Percentiles rank a stretch among this genome's conserved stretches.
Evolutionary conservation across 352 stramenopile species (phyloP).

Genomic region (Pythium rhizo-oryzae): DNA sequence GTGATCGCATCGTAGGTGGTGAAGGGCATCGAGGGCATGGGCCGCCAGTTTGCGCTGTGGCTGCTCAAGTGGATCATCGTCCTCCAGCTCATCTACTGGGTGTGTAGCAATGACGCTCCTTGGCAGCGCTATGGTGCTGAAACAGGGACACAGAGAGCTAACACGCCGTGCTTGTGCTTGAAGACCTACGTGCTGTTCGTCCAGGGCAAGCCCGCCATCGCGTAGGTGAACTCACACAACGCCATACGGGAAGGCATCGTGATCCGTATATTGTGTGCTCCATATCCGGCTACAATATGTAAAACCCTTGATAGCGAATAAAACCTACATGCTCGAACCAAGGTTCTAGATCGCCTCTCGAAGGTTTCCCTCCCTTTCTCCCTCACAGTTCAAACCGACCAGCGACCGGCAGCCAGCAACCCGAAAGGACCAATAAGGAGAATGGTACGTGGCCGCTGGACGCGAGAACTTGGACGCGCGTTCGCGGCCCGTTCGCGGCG

Average conservation of each 20-base stretch:
- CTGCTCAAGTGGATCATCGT: slow-evolving; percentile 66
- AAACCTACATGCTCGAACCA: slow-evolving; percentile 5
- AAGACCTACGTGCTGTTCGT: slow-evolving; percentile 31
- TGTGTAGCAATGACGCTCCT: too few species aligned
- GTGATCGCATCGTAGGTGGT: slow-evolving; percentile 41
- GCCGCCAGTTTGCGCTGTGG: slow-evolving; percentile 48
- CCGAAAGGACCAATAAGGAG: slow-evolving; percentile 10
- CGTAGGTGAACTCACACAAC: background rate
- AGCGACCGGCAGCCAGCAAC: slow-evolving; percentile 26
- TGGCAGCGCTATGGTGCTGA: too few species aligned
- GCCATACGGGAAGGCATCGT: too few species aligned
- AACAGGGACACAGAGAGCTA: background rate
- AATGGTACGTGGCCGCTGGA: slow-evolving; percentile 24
- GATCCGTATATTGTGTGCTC: slow-evolving; percentile 8
- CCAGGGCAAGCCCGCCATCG: slow-evolving; percentile 19
- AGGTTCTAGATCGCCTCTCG: slow-evolving; percentile 14
- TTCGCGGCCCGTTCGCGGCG: background rate
- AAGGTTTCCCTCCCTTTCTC: slow-evolving; percentile 28
- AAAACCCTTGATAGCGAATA: slow-evolving; percentile 17
- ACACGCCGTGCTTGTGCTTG: background rate
- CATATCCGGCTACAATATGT: slow-evolving; percentile 10
- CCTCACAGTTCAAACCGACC: slow-evolving; percentile 30
- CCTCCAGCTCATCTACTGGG: slow-evolving; percentile 48
- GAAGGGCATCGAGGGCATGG: slow-evolving; percentile 59
- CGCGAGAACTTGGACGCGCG: background rate